Evolutionary conservation across 1,284 basidiomycete species (phyloP), one percentile per base, ranked within the genome.

Genomic region (Moniliella sp.): DNA sequence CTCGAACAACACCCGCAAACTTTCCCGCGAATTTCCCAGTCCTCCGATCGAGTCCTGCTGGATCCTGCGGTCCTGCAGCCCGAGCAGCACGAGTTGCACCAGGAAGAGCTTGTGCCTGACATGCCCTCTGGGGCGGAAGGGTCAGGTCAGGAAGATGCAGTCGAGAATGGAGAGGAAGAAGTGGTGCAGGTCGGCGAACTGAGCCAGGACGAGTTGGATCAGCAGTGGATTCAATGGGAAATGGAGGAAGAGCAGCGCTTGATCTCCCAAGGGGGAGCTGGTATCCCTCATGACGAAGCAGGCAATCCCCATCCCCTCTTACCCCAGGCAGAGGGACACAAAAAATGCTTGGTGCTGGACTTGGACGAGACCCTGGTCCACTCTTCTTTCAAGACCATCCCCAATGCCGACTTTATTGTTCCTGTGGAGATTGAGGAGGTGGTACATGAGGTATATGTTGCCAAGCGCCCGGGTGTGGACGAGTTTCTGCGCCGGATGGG

Each of bases 351-450:
- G 5, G 83, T 94, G 23, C 69, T 94, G 13, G 88, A 94, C 65
- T 68, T 94, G 27, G 86, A 94, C 49, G 88, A 94, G 64, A 94
- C 86, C 1, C 67, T 94, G 18, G 75, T 94, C 13, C 88, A 94
- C 64, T 48, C 44, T 8, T 47, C 42, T 25, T 65, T 65, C 57
- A n/a, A n/a, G n/a, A n/a, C n/a, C n/a, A n/a, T 93, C 53, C 80
- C 78, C 43, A 76, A 83, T 48, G 83, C 88, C 21, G 91, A 97
- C 65, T 99, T 86, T 61, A 80, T 97, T 41, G 88, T 97, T 0
- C 91, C 91, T 1, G 88, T 97, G 28, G 91, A 97, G 64, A 99
- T 99, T 45, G 91, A 99, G 59, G 84, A 81, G 42, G 76, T 88
- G 49, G 81, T 78, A 67, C 88, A 99, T 62, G 94, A 94, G 53